Conservation (phyloP, 2,329 filamentous ascomycete genomes). For the Fonsecaea multimorphosa region DNA sequence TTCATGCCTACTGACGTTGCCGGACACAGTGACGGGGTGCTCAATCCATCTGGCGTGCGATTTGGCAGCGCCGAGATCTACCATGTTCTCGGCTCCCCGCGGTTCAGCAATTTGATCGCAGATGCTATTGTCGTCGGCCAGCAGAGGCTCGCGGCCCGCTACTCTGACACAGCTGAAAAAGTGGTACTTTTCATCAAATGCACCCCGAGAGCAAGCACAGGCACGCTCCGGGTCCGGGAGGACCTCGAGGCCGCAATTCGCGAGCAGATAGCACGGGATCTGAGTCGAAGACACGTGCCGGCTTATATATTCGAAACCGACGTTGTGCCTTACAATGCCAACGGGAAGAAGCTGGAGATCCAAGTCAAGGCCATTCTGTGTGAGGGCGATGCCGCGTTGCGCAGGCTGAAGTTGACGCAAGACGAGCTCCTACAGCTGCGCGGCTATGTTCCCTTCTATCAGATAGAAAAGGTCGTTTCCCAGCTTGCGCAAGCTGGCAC, state of each 20-base stretch:
- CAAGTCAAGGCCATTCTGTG: slow-evolving; percentile 23
- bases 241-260: slow-evolving; percentile 66
- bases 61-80: slow-evolving; percentile 97
- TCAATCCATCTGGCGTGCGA: slow-evolving; percentile 83
- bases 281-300: slow-evolving; percentile 55
- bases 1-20: background rate
- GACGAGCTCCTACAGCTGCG: slow-evolving; percentile 14
- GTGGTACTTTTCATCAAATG: slow-evolving; percentile 30
- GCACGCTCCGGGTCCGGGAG: slow-evolving; percentile 26
- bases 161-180: slow-evolving; percentile 22
- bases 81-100: slow-evolving; percentile 59
- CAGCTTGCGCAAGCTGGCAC: background rate
- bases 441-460: slow-evolving; percentile 20
- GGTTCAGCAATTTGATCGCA: slow-evolving; percentile 10
- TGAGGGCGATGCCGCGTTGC: slow-evolving; percentile 17
- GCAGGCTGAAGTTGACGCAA: slow-evolving; percentile 19
- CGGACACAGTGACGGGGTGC: slow-evolving; percentile 47
- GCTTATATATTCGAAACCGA: slow-evolving; percentile 18
- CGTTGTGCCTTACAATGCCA: slow-evolving; percentile 30
- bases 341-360: slow-evolving; percentile 35
- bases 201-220: background rate
- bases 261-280: slow-evolving; percentile 66
- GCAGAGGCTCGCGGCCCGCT: slow-evolving; percentile 8
- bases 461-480: slow-evolving; percentile 14
- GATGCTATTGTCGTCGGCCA: slow-evolving; percentile 26